Conservation (phyloP, 2,329 filamentous ascomycete species). For the Aspergillus sp. region DNA sequence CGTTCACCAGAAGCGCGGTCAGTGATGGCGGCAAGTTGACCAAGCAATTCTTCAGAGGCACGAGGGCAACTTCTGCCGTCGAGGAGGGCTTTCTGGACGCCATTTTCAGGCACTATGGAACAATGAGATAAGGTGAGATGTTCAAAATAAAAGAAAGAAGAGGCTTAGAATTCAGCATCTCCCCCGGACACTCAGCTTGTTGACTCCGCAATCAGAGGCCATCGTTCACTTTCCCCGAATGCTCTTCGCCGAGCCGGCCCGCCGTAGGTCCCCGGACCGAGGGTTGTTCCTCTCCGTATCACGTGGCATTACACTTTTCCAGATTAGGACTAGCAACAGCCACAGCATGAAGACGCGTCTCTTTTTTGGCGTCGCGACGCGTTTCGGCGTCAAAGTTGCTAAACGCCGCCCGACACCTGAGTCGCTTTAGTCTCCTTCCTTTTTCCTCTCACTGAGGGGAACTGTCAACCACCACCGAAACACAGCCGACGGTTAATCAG, state of each 20-base stretch:
- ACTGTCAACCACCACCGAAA: slow-evolving; percentile 5
- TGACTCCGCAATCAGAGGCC: slow-evolving; percentile 19
- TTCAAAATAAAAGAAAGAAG: slow-evolving; percentile 8
- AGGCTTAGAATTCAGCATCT: slow-evolving; percentile 10
- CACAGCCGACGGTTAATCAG: slow-evolving; percentile 13
- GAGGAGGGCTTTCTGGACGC: slow-evolving; percentile 50
- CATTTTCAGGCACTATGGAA: slow-evolving; percentile 25
- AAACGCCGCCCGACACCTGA: not conserved
- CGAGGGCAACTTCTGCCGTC: slow-evolving; percentile 74
- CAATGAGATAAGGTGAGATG: slow-evolving; percentile 6
- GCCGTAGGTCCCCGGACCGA: slow-evolving; percentile 21
- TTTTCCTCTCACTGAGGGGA: slow-evolving; percentile 6
- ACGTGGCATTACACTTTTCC: slow-evolving; percentile 13
- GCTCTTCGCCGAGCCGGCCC: slow-evolving; percentile 18
- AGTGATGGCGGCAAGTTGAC: slow-evolving; percentile 84
- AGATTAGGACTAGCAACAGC: slow-evolving; percentile 8
- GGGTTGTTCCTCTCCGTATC: slow-evolving; percentile 27
- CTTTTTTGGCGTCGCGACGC: slow-evolving; percentile 24
- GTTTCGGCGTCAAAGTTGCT: slow-evolving; percentile 11
- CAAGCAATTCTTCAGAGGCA: slow-evolving; percentile 87
- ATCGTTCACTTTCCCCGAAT: slow-evolving; percentile 3
- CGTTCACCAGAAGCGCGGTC: slow-evolving; percentile 76
- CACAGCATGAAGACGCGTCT: slow-evolving; percentile 15
- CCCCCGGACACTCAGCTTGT: slow-evolving; percentile 14
- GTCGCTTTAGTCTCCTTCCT: not conserved